Evolutionary conservation across 306 rosid species (phyloP), one percentile per base, ranked within the genome.

Genomic region (Ormosia emarginata): DNA sequence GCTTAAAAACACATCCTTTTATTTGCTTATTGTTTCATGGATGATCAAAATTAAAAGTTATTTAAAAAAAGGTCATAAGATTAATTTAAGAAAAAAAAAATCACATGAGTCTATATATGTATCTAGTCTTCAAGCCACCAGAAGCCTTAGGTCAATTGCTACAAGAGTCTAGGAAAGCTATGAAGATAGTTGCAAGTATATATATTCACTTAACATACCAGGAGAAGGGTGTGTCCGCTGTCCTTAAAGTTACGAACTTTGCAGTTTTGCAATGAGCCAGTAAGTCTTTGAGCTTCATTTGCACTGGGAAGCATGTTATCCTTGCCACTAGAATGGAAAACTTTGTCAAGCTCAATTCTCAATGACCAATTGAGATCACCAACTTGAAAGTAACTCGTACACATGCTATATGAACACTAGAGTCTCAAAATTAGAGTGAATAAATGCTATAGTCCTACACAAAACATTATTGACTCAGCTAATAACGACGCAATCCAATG

Each of bases 221-320:
- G 88, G 74, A 95, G 94, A 77, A 95, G 88, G 87, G 99, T 92
- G 87, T 95, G 99, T 37, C 99, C 98, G 59, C 70, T 88, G 78
- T 93, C 97, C 62, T 87, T 89, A 67, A 93, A 95, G 90, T 77
- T 47, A 49, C 97, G 97, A 18, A 91, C 81, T 55, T 74, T 84
- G 84, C 98, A 95, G 81, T 86, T 87, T 56, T 85, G 83, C 80
- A 95, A 82, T 30, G 83, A 72, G 12, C 78, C 33, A 8, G 34
- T 75, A 12, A 95, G 97, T 79, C 98, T 87, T 78, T 67, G 74
- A 6, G 94, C 97, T 92, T 95, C 99, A 66, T 87, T 84, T 82
- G 24, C 67, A 89, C 99, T 95, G 29, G 98, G 99, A 81, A 95
- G 88, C 97, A 95, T 83, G 86, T 92, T 87, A 75, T 95, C 99